These are phyloP conservation scores for Thelephora aurantiotincta DNA, from an alignment of 768 basidiomycete genomes.

Conservation along the genomic window DNA sequence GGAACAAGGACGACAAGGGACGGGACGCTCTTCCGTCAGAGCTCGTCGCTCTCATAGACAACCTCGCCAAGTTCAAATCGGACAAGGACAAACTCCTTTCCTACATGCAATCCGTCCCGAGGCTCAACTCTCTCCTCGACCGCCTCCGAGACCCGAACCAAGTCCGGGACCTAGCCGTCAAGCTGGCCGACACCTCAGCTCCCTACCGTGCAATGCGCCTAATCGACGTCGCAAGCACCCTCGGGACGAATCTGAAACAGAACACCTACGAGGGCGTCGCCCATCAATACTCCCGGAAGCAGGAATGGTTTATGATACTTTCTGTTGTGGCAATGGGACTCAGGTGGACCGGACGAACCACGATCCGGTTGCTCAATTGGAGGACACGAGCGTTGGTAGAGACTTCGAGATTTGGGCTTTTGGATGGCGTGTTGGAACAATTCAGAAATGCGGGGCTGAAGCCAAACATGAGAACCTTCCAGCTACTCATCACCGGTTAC, in stretches of 20 bases:
- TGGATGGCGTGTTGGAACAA: conserved; percentile 33
- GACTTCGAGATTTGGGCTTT: conserved; percentile 27
- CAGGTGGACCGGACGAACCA: conserved; percentile 33
- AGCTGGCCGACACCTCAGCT: conserved; percentile 4
- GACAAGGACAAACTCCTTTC: background rate
- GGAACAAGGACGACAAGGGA: background rate
- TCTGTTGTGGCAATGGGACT: conserved; percentile 33
- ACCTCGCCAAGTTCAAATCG: background rate
- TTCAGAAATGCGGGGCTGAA: conserved; percentile 30
- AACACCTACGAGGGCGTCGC: conserved; percentile 46
- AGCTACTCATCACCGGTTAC: conserved; percentile 51
- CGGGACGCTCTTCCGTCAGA: background rate
- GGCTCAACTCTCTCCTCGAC: background rate
- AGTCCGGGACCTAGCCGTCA: background rate
- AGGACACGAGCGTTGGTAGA: conserved; percentile 47
- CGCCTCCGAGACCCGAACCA: background rate
- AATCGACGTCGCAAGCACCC: conserved; percentile 30
- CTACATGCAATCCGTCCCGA: background rate
- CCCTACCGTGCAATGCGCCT: conserved; percentile 30
- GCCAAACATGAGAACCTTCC: conserved; percentile 52
- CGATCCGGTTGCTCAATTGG: conserved; percentile 56
- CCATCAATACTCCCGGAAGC: conserved; percentile 29
- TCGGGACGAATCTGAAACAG: conserved; percentile 36
- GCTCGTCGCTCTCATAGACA: background rate
- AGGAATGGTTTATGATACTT: conserved; percentile 38